Evolutionary conservation across 23 red algal species (phyloP).

Genomic region (Cyanidioschyzon merolae): DNA sequence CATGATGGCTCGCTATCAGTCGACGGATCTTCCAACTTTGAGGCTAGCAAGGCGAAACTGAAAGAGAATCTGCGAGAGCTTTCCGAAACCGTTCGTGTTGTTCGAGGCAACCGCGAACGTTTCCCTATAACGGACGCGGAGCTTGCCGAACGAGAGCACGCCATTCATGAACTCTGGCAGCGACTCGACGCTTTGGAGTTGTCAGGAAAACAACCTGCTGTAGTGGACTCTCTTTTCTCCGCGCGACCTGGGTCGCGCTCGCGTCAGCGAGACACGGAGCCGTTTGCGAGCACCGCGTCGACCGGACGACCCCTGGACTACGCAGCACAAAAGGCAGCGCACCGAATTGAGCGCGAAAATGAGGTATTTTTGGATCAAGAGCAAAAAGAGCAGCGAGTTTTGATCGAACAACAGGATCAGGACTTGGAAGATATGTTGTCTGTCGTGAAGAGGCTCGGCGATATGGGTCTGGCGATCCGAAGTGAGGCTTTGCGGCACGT

Average conservation of each 20-base stretch:
- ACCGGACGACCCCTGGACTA: not conserved
- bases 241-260: not conserved
- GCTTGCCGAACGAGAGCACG: not conserved
- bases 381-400: not conserved
- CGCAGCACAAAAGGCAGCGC: not conserved
- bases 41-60: not conserved
- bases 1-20: not conserved
- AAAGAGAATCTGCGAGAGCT: not conserved
- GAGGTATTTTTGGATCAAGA: constrained; percentile 1
- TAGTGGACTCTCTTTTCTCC: not conserved
- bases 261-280: not conserved
- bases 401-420: constrained; percentile 6
- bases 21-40: not conserved
- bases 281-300: not conserved
- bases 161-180: not conserved
- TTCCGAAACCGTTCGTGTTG: not conserved
- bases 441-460: not conserved
- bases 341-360: not conserved
- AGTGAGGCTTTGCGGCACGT: constrained; percentile 3
- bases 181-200: not conserved
- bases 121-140: constrained; percentile 3
- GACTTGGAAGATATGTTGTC: constrained; percentile 5
- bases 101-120: not conserved
- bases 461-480: constrained; percentile 17
- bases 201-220: no score